Evolutionary conservation across 768 basidiomycete genomes (phyloP).

Genomic region (Amanita thiersii): DNA sequence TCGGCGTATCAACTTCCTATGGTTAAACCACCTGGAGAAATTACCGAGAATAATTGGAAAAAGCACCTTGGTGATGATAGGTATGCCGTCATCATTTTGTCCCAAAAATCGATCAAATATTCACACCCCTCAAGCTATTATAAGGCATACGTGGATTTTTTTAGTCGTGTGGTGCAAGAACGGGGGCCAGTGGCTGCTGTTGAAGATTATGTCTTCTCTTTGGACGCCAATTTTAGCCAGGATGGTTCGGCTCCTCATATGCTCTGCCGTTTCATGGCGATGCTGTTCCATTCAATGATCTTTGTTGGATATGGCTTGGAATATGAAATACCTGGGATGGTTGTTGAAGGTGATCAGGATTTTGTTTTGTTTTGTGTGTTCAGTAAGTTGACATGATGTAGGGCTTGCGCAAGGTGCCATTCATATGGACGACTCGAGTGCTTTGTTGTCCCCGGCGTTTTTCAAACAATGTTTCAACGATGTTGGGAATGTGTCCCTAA

Average conservation of each 20-base stretch:
- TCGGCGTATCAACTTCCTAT: constrained; percentile 26
- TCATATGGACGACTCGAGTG: neutral
- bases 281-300: constrained; percentile 45
- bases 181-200: constrained; percentile 32
- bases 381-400: neutral
- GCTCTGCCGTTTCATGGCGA: constrained; percentile 31
- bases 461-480: constrained; percentile 2
- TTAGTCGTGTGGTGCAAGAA: constrained; percentile 27
- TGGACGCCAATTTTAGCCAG: constrained; percentile 30
- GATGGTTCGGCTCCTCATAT: constrained; percentile 27
- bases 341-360: constrained; percentile 47
- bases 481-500: constrained; percentile 3
- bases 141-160: constrained; percentile 41
- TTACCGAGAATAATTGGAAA: constrained; percentile 39
- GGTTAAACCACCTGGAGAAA: constrained; percentile 32
- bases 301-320: constrained; percentile 44
- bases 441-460: neutral
- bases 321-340: constrained; percentile 38
- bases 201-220: constrained; percentile 50
- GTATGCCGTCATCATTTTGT: constrained; percentile 27
- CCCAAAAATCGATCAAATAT: neutral
- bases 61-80: constrained; percentile 48
- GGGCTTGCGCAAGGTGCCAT: constrained; percentile 9
- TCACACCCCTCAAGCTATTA: constrained; percentile 35
- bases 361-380: neutral